These are phyloP conservation scores for Penicillium nucicola DNA, from an alignment of 495 filamentous ascomycete species.

Conservation along the genomic window DNA sequence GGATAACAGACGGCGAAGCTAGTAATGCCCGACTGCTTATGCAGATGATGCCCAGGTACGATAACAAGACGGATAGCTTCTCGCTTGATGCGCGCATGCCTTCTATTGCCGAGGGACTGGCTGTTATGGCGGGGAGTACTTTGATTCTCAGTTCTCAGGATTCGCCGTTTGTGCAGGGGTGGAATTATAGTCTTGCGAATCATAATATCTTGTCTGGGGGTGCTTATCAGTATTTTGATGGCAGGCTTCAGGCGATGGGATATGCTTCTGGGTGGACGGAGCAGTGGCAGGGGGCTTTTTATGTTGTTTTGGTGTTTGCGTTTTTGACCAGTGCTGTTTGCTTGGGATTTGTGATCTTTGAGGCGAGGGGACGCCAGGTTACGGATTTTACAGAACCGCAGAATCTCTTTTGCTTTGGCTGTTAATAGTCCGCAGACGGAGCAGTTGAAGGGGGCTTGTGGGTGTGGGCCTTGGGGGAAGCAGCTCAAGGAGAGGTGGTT, in stretches of 20 bases:
- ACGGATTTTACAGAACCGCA: conserved; percentile 75
- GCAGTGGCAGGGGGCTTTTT: conserved; percentile 60
- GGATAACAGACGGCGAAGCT: conserved; percentile 54
- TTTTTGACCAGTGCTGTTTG: conserved; percentile 62
- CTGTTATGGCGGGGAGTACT: conserved; percentile 63
- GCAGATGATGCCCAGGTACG: conserved; percentile 39
- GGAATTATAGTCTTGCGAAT: conserved; percentile 42
- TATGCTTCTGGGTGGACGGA: conserved; percentile 60
- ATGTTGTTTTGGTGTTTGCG: conserved; percentile 55
- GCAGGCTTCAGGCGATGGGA: conserved; percentile 51
- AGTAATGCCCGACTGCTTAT: conserved; percentile 63
- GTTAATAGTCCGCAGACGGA: conserved; percentile 62
- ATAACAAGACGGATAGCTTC: conserved; percentile 5
- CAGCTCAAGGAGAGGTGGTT: conserved; percentile 60
- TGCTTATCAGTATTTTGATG: conserved; percentile 52
- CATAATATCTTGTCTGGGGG: conserved; percentile 30
- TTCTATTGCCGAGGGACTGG: conserved; percentile 63
- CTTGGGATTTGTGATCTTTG: conserved; percentile 53
- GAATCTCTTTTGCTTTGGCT: conserved; percentile 68
- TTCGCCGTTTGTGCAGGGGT: conserved; percentile 55
- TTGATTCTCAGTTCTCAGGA: conserved; percentile 51
- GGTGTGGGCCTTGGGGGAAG: conserved; percentile 51
- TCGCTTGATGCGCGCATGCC: conserved; percentile 45
- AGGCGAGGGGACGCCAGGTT: conserved; percentile 52
- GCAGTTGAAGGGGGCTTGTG: conserved; percentile 59